phyloP scores from a whole-genome alignment of 306 rosid species.

The Prunus davidiana region DNA sequence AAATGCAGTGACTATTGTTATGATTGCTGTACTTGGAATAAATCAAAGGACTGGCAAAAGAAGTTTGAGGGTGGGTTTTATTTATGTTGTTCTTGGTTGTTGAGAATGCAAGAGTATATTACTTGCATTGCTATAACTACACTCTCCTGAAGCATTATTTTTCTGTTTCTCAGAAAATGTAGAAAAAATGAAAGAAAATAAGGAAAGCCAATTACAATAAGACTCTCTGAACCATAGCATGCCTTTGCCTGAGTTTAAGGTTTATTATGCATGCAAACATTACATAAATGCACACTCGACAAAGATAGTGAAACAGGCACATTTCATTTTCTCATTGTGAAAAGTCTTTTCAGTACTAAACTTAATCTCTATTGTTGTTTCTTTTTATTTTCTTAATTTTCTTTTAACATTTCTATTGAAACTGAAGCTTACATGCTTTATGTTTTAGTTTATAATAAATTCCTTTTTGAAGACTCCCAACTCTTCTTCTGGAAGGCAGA shows the following conservation, averaged over 20 bases:
- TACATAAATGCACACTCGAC: background rate
- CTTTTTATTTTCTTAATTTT: background rate
- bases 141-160: background rate
- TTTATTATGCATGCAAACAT: background rate
- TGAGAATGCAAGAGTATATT: background rate
- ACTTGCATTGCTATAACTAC: background rate
- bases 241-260: background rate
- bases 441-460: too few species aligned
- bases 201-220: background rate
- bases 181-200: background rate
- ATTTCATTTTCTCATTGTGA: background rate
- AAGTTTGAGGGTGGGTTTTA: conserved; percentile 41
- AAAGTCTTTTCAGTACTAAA: background rate
- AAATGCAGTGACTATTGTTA: conserved; percentile 53
- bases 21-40: conserved; percentile 49
- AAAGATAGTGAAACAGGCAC: background rate
- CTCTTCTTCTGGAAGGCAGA: too few species aligned
- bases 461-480: too few species aligned
- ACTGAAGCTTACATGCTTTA: too few species aligned
- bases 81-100: conserved; percentile 3
- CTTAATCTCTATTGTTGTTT: background rate
- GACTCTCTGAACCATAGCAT: background rate
- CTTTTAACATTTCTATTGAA: background rate
- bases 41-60: conserved; percentile 26
- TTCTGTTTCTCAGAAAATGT: background rate